phyloP scores from a whole-genome alignment of 495 filamentous ascomycete species.

The Bathelium albidoporum region DNA sequence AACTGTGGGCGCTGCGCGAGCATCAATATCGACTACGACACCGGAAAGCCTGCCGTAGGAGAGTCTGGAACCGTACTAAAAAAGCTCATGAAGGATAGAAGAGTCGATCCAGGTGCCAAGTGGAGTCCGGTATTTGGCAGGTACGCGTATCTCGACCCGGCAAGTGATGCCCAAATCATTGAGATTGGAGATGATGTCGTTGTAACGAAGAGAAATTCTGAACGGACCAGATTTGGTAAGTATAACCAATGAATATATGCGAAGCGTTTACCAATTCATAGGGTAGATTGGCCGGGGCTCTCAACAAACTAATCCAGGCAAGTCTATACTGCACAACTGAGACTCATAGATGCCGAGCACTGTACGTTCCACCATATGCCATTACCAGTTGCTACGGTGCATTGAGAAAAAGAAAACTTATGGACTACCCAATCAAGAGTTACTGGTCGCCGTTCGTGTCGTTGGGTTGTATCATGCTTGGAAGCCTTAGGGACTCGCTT shows the following conservation, averaged over 20 bases:
- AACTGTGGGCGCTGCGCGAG: constrained; percentile 75
- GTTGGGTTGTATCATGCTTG: too few relatives aligned
- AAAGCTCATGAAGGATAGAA: constrained; percentile 63
- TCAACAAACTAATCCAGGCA: background rate
- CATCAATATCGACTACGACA: constrained; percentile 74
- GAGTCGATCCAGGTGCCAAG: constrained; percentile 63
- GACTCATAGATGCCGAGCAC: too few relatives aligned
- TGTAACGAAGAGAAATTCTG: constrained; percentile 46
- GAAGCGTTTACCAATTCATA: background rate
- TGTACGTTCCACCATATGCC: background rate
- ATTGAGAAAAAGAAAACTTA: too few relatives aligned
- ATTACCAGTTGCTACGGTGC: background rate
- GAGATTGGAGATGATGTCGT: constrained; percentile 61
- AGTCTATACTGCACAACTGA: too few relatives aligned
- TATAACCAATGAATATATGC: constrained; percentile 9
- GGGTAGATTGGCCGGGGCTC: constrained; percentile 11
- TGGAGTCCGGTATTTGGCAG: constrained; percentile 77
- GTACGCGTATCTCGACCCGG: constrained; percentile 55
- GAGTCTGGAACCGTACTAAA: constrained; percentile 62
- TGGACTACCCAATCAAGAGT: too few relatives aligned
- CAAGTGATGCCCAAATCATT: constrained; percentile 31
- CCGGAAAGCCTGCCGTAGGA: constrained; percentile 53
- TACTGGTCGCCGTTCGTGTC: too few relatives aligned
- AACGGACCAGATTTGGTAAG: constrained; percentile 56
- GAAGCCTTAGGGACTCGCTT: too few relatives aligned